Percentiles rank a stretch among this genome's conserved stretches.
Conservation (phyloP, 2,329 filamentous ascomycete genomes). For the Teratosphaeriaceae sp. region DNA sequence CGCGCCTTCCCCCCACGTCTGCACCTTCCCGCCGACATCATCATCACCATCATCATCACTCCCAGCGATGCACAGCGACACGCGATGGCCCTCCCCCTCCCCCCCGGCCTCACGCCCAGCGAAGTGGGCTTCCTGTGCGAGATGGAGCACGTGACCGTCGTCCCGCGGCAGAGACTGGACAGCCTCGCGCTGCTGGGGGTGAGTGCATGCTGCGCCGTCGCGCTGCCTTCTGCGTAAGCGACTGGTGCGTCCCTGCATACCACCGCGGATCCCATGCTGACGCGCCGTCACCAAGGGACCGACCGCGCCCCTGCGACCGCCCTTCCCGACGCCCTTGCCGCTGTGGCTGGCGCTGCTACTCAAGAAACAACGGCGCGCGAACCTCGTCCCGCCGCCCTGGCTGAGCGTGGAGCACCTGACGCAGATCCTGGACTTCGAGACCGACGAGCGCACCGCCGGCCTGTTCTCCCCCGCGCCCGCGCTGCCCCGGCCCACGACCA, state of each 20-base stretch:
- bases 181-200: slow-evolving; percentile 79
- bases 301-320: slow-evolving; percentile 70
- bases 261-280: too few species aligned
- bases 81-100: slow-evolving; percentile 55
- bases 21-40: too few species aligned
- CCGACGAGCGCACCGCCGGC: slow-evolving; percentile 55
- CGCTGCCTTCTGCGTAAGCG: slow-evolving; percentile 19
- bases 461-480: slow-evolving; percentile 74
- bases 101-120: slow-evolving; percentile 66
- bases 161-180: slow-evolving; percentile 86
- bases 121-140: slow-evolving; percentile 94
- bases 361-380: slow-evolving; percentile 88
- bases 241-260: not conserved
- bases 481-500: slow-evolving; percentile 46
- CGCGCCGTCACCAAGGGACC: slow-evolving; percentile 54
- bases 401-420: slow-evolving; percentile 69
- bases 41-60: not conserved
- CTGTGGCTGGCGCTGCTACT: slow-evolving; percentile 94
- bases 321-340: slow-evolving; percentile 70
- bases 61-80: slow-evolving; percentile 11
- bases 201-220: slow-evolving; percentile 39
- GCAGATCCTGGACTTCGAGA: slow-evolving; percentile 75
- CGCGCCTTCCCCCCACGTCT: not conserved
- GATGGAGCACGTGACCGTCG: slow-evolving; percentile 91
- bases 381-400: slow-evolving; percentile 89